Base-by-base conservation (phyloP, 73 alveolate genomes). In the Tetrahymena borealis region DNA sequence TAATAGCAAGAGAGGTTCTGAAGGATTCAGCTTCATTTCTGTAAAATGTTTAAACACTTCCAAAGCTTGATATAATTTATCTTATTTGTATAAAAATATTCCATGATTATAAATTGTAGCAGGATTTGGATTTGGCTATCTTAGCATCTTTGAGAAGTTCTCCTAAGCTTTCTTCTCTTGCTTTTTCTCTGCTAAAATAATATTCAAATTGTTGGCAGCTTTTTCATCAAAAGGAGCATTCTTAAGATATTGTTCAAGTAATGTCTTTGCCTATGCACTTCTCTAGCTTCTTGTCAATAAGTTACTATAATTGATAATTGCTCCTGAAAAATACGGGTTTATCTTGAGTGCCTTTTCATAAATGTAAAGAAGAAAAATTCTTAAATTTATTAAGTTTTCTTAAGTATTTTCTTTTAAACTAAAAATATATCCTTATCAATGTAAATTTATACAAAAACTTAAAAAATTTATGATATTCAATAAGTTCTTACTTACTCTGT, bases 221-320 rank as follows among this genome's bases (percentile, higher is more conserved):
- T 60, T 60, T 60, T 60, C 85, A 60, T 60, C 85, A 60, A 60
- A 60, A 60, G 85, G 85, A 60, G 85, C 85, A 60, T 60, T 60
- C 28, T 60, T 60, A 60, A 60, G 85, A 60, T 60, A 60, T 28
- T 60, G 38, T 28, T 60, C 85, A 10, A 60, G 85, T n/a, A 60
- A 60, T 24, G 85, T 60, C 85, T 60, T 60, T 60, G 85, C 85
- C 85, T 60, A 20, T 3, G 28, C 85, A 20, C 85, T 60, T 28
- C 85, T 60, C 37, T 60, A 60, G 28, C 85, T 60, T 28, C 85
- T 60, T 60, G 85, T 60, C 35, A 60, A 60, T 60, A 60, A 60
- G 28, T 60, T 60, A 60, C 37, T 24, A 60, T 60, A 60, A 60
- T 60, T 60, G 4, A 60, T 60, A 10, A 60, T 60, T 24, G 85